phyloP scores from a whole-genome alignment of 352 stramenopile genomes.

The Phytophthora hibernalis region DNA sequence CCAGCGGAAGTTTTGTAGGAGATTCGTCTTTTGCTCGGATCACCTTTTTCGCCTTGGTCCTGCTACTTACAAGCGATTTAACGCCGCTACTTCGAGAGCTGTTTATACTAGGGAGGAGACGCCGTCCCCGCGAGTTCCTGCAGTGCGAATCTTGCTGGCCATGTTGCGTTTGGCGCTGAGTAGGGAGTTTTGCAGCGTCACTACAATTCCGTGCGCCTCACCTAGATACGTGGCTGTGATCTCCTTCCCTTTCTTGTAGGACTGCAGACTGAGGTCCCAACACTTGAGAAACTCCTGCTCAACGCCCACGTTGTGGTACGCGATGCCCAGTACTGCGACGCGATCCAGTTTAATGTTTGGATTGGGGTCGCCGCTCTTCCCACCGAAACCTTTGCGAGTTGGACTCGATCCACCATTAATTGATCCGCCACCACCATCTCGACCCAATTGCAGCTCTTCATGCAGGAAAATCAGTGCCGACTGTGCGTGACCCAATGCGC shows the following conservation, averaged over 20 bases:
- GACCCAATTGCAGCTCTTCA: conserved; percentile 87
- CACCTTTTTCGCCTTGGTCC: conserved; percentile 42
- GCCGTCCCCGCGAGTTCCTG: conserved; percentile 60
- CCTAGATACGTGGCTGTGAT: conserved; percentile 87
- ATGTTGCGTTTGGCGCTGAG: conserved; percentile 82
- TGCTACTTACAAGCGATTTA: conserved; percentile 48
- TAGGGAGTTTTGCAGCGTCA: conserved; percentile 92
- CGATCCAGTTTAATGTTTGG: conserved; percentile 79
- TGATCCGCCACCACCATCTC: not conserved
- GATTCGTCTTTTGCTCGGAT: conserved; percentile 35
- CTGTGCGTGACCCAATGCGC: conserved; percentile 92
- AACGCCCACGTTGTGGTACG: conserved; percentile 96
- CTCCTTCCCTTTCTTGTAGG: conserved; percentile 94
- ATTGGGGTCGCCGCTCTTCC: conserved; percentile 36
- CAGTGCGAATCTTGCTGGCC: conserved; percentile 48
- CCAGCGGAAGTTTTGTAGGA: conserved; percentile 30
- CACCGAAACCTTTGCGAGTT: conserved; percentile 20
- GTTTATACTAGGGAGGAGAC: conserved; percentile 52
- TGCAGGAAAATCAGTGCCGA: conserved; percentile 93
- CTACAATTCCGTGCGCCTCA: conserved; percentile 90
- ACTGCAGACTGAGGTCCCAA: conserved; percentile 89
- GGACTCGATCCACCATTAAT: no score
- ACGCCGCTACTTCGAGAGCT: conserved; percentile 34
- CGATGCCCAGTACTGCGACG: conserved; percentile 93
- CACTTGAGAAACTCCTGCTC: conserved; percentile 96